Conservation (phyloP, 495 filamentous ascomycete species). For the Annulohypoxylon nitens region DNA sequence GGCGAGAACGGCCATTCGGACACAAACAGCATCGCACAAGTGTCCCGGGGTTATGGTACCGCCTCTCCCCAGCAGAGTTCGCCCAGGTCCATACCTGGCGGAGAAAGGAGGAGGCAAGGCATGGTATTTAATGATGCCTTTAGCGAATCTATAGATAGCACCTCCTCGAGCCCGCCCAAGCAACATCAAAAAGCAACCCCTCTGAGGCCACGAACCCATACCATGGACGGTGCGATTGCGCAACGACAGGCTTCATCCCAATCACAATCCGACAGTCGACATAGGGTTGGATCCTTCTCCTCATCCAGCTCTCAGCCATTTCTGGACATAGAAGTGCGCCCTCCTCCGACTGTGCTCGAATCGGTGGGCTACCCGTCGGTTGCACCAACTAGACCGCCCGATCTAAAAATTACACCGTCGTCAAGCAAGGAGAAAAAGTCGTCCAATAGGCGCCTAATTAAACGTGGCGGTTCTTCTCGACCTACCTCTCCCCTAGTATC, state of each 20-base stretch:
- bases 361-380: conserved; percentile 52
- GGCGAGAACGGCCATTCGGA: conserved; percentile 51
- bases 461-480: conserved; percentile 60
- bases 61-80: conserved; percentile 57
- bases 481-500: conserved; percentile 63
- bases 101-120: conserved; percentile 60
- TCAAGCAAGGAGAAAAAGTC: conserved; percentile 61
- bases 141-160: conserved; percentile 56
- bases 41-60: conserved; percentile 51
- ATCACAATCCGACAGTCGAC: conserved; percentile 56
- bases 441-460: conserved; percentile 60
- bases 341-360: conserved; percentile 56
- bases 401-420: conserved; percentile 53
- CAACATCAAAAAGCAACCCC: conserved; percentile 50
- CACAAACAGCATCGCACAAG: conserved; percentile 45
- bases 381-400: conserved; percentile 52
- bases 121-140: conserved; percentile 66
- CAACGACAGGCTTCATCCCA: conserved; percentile 54
- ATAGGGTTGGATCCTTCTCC: conserved; percentile 68
- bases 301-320: conserved; percentile 59
- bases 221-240: conserved; percentile 62
- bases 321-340: conserved; percentile 55
- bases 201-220: conserved; percentile 65
- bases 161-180: conserved; percentile 54
- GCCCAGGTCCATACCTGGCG: conserved; percentile 59